These are phyloP conservation scores for Cucurbita argyrosperma DNA, from an alignment of 306 rosid species.

Conservation along the genomic window DNA sequence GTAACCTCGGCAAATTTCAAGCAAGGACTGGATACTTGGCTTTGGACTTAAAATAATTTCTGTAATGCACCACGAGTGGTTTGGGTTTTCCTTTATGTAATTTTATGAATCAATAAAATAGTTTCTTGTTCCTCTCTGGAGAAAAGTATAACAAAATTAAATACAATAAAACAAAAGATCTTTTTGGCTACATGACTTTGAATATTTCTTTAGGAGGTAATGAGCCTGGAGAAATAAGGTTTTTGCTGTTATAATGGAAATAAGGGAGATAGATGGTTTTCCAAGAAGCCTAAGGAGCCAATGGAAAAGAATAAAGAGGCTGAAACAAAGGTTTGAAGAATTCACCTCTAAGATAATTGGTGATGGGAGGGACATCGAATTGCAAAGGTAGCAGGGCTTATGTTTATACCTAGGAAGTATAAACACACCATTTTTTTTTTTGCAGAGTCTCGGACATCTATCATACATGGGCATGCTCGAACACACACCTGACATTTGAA, in stretches of 20 bases:
- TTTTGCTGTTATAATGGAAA: neutral
- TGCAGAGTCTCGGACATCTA: neutral
- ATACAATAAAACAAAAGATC: neutral
- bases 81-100: neutral
- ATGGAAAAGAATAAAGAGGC: too few species aligned
- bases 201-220: neutral
- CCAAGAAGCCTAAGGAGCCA: neutral
- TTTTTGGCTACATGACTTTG: neutral
- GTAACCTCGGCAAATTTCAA: neutral
- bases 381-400: neutral
- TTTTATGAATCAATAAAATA: too few species aligned
- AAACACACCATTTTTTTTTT: neutral
- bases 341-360: neutral
- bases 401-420: neutral
- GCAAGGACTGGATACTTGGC: neutral
- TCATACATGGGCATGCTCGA: neutral
- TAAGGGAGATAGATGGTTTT: neutral
- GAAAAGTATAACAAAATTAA: neutral
- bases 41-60: neutral
- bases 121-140: neutral
- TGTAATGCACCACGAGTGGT: neutral
- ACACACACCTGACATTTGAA: neutral
- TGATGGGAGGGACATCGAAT: neutral
- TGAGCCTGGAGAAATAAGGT: neutral
- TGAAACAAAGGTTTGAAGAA: too few species aligned